Base-by-base conservation (phyloP, 202 grass and related monocot genomes). In the Panicum virgatum region DNA sequence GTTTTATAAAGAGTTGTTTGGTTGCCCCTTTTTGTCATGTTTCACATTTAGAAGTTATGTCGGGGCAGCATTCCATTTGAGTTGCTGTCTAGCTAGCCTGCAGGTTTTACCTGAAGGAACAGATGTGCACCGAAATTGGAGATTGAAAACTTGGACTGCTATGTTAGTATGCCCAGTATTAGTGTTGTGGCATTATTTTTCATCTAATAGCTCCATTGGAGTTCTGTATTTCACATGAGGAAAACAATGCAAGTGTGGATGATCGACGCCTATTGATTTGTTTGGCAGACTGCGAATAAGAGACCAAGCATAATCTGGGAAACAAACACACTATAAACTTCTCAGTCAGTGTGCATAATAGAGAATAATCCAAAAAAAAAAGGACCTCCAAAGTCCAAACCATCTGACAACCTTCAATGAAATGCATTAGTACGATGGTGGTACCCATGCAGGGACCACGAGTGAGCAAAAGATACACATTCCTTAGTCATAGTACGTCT, bases 1-100 rank as follows among this genome's bases (percentile, higher is more conserved):
- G 80, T 85, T 91, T 91, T 91, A 87, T 60, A 89, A 83, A 89
- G 54, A 75, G 77, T 37, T 86, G 82, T 91, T 93, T 73, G 69
- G 74, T 68, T 91, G 82, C 52, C 71, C 26, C 84, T 80, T 90
- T 90, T 88, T 90, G 72, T 83, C 83, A 54, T 91, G 73, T 82
- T 86, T 86, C 77, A 59, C 80, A 77, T 71, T 76, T 80, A 68
- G 57, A 91, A 88, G 74, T 77, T 67, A 72, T 94, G 91, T 78
- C 82, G 75, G 82, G 69, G 66, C 71, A 29, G n/a, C 83, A 74
- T 73, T 69, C 77, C 77, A 70, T 27, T 64, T 67, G 10, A 72
- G 69, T 76, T 51, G 76, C 37, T 72, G 39, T 85, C n/a, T n/a
- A n/a, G n/a, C 76, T 72, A 71, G 58, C 44, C 37, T 71, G 76